phyloP scores from a whole-genome alignment of 1,284 basidiomycete genomes.

The Cryptococcus jaspeensis region DNA sequence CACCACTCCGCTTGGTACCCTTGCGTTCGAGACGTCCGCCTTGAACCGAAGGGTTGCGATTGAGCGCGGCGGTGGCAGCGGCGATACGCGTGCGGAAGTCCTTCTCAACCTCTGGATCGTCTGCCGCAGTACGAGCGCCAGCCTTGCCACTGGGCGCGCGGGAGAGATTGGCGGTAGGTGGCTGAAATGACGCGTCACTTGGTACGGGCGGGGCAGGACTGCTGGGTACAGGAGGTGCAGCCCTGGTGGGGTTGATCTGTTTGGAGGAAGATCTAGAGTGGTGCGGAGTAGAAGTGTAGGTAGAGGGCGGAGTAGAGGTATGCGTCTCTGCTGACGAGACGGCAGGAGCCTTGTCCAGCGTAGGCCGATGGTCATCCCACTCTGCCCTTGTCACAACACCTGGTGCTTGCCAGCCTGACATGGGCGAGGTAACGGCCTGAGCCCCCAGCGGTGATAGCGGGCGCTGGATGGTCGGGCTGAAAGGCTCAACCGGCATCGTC shows the following conservation, averaged over 20 bases:
- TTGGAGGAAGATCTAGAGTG: conserved; percentile 3
- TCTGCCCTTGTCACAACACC: too few relatives aligned
- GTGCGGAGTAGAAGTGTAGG: neutral
- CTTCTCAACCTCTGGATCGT: conserved; percentile 37
- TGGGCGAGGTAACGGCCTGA: neutral
- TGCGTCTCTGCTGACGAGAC: conserved; percentile 10
- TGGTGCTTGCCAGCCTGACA: neutral
- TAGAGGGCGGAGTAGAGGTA: conserved; percentile 9
- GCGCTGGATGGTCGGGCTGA: conserved; percentile 1
- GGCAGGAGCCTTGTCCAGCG: neutral
- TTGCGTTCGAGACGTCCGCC: conserved; percentile 26
- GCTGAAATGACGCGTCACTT: conserved; percentile 14
- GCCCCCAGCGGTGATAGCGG: conserved; percentile 8
- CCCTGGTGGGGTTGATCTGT: conserved; percentile 5
- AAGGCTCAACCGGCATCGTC: conserved; percentile 6
- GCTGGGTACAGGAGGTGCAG: conserved; percentile 9
- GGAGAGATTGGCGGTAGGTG: conserved; percentile 6
- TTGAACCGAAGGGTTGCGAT: conserved; percentile 36
- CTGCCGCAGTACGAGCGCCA: conserved; percentile 4
- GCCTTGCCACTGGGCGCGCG: conserved; percentile 6
- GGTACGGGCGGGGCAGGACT: conserved; percentile 11
- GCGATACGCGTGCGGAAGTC: conserved; percentile 48
- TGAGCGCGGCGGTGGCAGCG: conserved; percentile 43
- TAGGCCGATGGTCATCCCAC: neutral
- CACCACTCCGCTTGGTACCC: conserved; percentile 28